Evolutionary conservation across 331 rosid genomes (phyloP).

Genomic region (Pyrus hybrid): DNA sequence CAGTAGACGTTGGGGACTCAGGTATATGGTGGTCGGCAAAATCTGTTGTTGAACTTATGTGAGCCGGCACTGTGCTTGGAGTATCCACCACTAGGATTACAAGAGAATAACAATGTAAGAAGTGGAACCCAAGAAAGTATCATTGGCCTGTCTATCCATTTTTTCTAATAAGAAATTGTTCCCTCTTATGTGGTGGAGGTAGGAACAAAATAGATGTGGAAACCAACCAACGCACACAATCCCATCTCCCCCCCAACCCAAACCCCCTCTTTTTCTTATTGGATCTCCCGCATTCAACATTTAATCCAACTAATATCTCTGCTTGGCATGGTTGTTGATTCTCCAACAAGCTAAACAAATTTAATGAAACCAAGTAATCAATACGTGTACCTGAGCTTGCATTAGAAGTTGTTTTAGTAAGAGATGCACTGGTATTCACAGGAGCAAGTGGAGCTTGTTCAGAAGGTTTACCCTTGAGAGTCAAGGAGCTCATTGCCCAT

Average conservation of each 20-base stretch:
- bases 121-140: neutral
- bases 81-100: slow-evolving; percentile 48
- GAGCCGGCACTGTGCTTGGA: slow-evolving; percentile 56
- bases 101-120: slow-evolving; percentile 4
- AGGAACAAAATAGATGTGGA: neutral
- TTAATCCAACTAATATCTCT: neutral
- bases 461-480: slow-evolving; percentile 87
- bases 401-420: slow-evolving; percentile 46
- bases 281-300: neutral
- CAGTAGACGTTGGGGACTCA: slow-evolving; percentile 88
- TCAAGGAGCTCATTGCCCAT: slow-evolving; percentile 99
- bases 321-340: neutral
- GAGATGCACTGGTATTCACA: slow-evolving; percentile 40
- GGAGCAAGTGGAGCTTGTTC: slow-evolving; percentile 72
- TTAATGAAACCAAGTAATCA: slow-evolving; percentile 1
- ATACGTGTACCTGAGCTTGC: slow-evolving; percentile 56
- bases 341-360: slow-evolving; percentile 1
- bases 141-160: neutral
- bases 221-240: neutral
- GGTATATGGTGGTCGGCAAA: slow-evolving; percentile 56
- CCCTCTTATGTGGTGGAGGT: neutral
- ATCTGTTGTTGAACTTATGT: slow-evolving; percentile 52
- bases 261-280: neutral
- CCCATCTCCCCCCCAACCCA: neutral
- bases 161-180: neutral